Evolutionary conservation across 805 yeast species (phyloP), one percentile per base, ranked within the genome.

Genomic region (Pichia heedii): DNA sequence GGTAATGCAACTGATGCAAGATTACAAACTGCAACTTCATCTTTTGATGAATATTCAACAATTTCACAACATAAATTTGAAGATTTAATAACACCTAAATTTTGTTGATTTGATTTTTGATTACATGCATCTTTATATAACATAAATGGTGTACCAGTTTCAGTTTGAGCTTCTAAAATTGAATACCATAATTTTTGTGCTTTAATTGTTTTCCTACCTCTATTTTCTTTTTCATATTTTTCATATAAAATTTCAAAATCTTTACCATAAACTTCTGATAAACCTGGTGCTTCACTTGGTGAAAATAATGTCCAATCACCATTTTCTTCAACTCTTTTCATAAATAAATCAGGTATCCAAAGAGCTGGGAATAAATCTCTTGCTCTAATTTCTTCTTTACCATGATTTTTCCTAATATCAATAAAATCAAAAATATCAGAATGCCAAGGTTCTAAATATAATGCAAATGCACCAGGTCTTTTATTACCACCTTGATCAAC

Each of bases 401-500:
- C 97, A 60, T 89, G 96, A 58, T 88, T 90, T 67, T 90, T 89
- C 57, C 93, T 77, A 51, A 90, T 70, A 46, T 89, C 90, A 42
- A 90, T 63, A 56, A 90, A 82, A 47, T 84, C 95, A 61, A 86
- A 83, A 32, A 90, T 73, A 56, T 90, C 98, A 11, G 84, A 76
- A 60, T 90, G 98, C 98, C 98, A 90, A 44, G 98, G 97, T 66
- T 90, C 98, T 32, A 90, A 63, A 65, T 89, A 90, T 32, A 88
- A 66, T 29, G 96, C 96, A 64, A 90, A 84, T 4, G 98, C 98
- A 50, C 97, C 97, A 0, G 98, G 98, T 56, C 98, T 73, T 65
- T 89, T 89, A 67, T 90, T 90, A 44, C 97, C 97, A 50, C 98
- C 98, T 71, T 90, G 98, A 57, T 90, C 97, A 35, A 90, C 97